Evolutionary conservation across 371 early-diverging fungal species (phyloP).

Genomic region (Funneliformis caledonium): DNA sequence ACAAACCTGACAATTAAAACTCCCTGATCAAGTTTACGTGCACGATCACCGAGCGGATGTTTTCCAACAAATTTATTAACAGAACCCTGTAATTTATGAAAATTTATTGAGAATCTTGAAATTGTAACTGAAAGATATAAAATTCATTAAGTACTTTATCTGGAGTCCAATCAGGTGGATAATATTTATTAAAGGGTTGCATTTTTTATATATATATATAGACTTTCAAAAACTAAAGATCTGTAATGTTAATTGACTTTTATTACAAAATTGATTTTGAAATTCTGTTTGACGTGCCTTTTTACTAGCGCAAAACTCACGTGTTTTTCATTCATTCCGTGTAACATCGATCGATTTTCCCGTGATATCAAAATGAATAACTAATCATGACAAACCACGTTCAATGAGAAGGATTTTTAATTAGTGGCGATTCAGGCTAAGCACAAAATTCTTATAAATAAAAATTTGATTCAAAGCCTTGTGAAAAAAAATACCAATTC

Average conservation of each 20-base stretch:
- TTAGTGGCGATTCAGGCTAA: too few relatives aligned
- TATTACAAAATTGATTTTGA: too few relatives aligned
- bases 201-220: conserved; percentile 46
- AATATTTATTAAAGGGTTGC: conserved; percentile 78
- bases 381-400: too few relatives aligned
- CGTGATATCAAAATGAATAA: too few relatives aligned
- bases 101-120: not conserved
- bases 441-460: too few relatives aligned
- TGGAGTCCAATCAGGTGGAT: conserved; percentile 75
- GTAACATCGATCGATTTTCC: too few relatives aligned
- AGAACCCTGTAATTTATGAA: conserved; percentile 60
- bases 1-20: conserved; percentile 82
- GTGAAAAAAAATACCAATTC: not conserved
- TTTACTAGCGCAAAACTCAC: not conserved
- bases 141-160: conserved; percentile 54
- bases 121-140: not conserved
- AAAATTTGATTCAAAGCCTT: too few relatives aligned
- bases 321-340: too few relatives aligned
- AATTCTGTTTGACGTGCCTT: too few relatives aligned
- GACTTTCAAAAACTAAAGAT: conserved; percentile 39
- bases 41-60: conserved; percentile 87
- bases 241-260: too few relatives aligned
- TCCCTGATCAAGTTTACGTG: conserved; percentile 88
- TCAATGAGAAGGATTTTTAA: too few relatives aligned
- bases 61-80: conserved; percentile 86